phyloP scores from a whole-genome alignment of 2,329 filamentous ascomycete genomes.

The Xylariaceae sp. region DNA sequence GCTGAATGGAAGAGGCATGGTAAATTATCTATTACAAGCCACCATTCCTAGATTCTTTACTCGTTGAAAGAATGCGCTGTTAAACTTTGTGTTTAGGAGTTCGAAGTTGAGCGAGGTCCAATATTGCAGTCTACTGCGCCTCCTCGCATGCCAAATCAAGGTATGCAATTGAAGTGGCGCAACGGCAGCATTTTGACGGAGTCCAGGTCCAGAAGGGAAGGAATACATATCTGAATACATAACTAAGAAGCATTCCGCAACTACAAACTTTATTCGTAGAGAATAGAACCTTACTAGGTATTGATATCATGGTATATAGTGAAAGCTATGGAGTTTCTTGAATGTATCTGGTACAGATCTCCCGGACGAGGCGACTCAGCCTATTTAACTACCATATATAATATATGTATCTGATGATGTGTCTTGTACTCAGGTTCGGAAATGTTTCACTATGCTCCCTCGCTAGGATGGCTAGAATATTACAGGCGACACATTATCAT shows the following conservation, averaged over 20 bases:
- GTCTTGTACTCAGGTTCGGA: too few species aligned
- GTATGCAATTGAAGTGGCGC: background rate
- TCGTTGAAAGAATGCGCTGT: background rate
- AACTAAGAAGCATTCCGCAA: background rate
- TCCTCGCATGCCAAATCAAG: background rate
- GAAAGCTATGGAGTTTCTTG: too few species aligned
- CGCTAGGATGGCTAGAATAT: too few species aligned
- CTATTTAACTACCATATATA: too few species aligned
- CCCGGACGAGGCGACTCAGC: too few species aligned
- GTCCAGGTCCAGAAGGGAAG: background rate
- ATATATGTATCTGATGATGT: too few species aligned
- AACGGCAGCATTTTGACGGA: background rate
- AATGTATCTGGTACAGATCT: too few species aligned
- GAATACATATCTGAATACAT: background rate
- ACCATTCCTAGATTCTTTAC: background rate
- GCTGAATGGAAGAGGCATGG: background rate
- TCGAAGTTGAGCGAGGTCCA: background rate
- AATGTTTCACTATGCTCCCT: too few species aligned
- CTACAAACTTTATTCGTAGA: background rate
- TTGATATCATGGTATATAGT: too few species aligned
- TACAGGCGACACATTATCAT: too few species aligned
- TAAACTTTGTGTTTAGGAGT: background rate
- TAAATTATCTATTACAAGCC: background rate
- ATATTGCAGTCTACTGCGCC: background rate
- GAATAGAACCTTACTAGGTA: background rate